A percentile compares a stretch with the other conserved stretches of the same genome.
Evolutionary conservation across 2,329 filamentous ascomycete genomes (phyloP).

Genomic region (Colletotrichum theobromicola): DNA sequence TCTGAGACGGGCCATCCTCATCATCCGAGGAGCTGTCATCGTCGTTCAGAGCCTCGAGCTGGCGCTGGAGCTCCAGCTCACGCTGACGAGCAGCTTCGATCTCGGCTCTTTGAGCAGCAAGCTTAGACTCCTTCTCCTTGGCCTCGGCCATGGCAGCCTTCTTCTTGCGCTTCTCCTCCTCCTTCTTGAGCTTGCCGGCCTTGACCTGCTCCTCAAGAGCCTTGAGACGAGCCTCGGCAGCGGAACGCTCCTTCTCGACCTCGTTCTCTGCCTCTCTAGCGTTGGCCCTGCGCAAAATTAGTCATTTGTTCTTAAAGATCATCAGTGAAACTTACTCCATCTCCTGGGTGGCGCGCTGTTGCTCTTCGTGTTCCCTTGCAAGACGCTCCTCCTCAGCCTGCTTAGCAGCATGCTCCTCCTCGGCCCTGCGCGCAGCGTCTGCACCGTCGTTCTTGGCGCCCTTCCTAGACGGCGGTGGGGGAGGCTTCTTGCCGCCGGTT

Average conservation of each 20-base stretch:
- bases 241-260: conserved; percentile 78
- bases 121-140: conserved; percentile 84
- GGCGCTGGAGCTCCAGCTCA: conserved; percentile 86
- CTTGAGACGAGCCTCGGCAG: conserved; percentile 80
- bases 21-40: conserved; percentile 79
- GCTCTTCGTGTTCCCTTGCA: conserved; percentile 75
- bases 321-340: conserved; percentile 75
- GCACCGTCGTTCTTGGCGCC: conserved; percentile 63
- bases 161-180: conserved; percentile 92
- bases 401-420: conserved; percentile 60
- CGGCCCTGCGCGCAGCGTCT: conserved; percentile 60
- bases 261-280: conserved; percentile 80
- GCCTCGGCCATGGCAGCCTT: conserved; percentile 87
- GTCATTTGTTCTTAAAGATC: conserved; percentile 24
- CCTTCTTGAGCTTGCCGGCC: conserved; percentile 92
- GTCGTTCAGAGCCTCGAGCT: conserved; percentile 78
- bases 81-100: conserved; percentile 90
- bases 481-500: conserved; percentile 64
- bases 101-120: conserved; percentile 86
- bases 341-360: conserved; percentile 73
- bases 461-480: conserved; percentile 83
- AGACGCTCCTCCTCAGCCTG: conserved; percentile 71
- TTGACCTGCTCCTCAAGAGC: conserved; percentile 93
- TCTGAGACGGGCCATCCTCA: conserved; percentile 77
- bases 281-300: conserved; percentile 64